Conservation (phyloP, 225 moss, liverwort and hornwort species). For the Marchantia paleacea region DNA sequence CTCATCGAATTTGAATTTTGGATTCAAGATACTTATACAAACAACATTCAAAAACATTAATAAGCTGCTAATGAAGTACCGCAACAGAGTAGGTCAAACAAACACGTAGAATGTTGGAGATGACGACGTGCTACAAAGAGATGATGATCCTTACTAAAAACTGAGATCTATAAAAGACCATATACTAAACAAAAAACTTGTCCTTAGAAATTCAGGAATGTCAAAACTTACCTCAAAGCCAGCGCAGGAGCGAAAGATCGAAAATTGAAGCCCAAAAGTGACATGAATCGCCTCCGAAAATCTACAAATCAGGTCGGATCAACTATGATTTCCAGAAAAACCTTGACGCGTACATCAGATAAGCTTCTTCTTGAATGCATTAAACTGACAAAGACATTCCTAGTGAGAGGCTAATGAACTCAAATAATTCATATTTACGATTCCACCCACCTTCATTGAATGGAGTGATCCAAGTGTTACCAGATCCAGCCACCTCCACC, state of each 20-base stretch:
- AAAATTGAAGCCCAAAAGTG: slow-evolving; percentile 80
- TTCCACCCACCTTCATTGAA: slow-evolving; percentile 62
- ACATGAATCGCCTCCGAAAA: slow-evolving; percentile 84
- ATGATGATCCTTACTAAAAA: background rate
- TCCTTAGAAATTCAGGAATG: background rate
- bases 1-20: slow-evolving; percentile 72
- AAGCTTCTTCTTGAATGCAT: too few relatives aligned
- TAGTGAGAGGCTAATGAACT: background rate
- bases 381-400: background rate
- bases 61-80: background rate
- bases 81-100: background rate
- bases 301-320: slow-evolving; percentile 40
- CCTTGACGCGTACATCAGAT: background rate
- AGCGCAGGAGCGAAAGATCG: slow-evolving; percentile 70
- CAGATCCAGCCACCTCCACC: slow-evolving; percentile 57
- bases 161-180: background rate
- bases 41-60: background rate
- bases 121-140: background rate
- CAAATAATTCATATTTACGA: too few relatives aligned
- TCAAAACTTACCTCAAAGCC: slow-evolving; percentile 53
- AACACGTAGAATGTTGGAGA: background rate
- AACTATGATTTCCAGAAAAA: background rate
- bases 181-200: background rate
- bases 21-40: slow-evolving; percentile 70
- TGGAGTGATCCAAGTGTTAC: slow-evolving; percentile 70